Evolutionary conservation across 768 basidiomycete genomes (phyloP).

Genomic region (Omphalotus guepiniiformis): DNA sequence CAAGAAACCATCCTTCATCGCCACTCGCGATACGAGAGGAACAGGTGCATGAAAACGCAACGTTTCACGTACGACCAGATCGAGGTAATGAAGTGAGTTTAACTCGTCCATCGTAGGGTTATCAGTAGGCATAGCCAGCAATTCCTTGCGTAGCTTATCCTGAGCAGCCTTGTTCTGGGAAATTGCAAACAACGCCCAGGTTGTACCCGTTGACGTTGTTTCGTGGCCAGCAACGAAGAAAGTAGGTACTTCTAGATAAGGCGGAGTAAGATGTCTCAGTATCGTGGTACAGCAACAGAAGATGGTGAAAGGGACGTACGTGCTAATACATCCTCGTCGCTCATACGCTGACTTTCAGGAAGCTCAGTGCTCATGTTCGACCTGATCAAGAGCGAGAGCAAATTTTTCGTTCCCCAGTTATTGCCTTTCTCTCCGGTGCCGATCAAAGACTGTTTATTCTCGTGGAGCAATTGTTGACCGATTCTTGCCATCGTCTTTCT

Average conservation of each 20-base stretch:
- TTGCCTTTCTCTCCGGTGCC: conserved; percentile 21
- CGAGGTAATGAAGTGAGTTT: conserved; percentile 46
- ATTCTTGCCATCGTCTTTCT: conserved; percentile 43
- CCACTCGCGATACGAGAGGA: conserved; percentile 22
- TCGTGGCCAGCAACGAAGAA: conserved; percentile 42
- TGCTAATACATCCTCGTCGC: conserved; percentile 57
- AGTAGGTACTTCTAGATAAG: conserved; percentile 36
- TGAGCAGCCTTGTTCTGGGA: conserved; percentile 34
- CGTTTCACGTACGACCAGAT: conserved; percentile 40
- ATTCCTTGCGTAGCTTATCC: conserved; percentile 40
- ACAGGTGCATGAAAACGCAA: conserved; percentile 40
- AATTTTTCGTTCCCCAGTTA: conserved; percentile 40
- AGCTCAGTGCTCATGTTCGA: conserved; percentile 63
- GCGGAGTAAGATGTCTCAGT: not conserved
- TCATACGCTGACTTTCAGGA: conserved; percentile 50
- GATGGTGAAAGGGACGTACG: conserved; percentile 24
- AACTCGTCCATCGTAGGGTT: conserved; percentile 49
- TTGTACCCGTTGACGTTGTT: conserved; percentile 27
- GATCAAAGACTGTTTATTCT: conserved; percentile 38
- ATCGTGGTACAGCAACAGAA: not conserved
- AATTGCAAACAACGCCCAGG: conserved; percentile 45
- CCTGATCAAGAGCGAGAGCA: conserved; percentile 55
- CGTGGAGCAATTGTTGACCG: conserved; percentile 41
- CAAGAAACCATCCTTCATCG: conserved; percentile 31
- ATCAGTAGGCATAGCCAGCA: conserved; percentile 32